phyloP scores from a whole-genome alignment of 805 yeast genomes.

The Kodamaea laetipori region DNA sequence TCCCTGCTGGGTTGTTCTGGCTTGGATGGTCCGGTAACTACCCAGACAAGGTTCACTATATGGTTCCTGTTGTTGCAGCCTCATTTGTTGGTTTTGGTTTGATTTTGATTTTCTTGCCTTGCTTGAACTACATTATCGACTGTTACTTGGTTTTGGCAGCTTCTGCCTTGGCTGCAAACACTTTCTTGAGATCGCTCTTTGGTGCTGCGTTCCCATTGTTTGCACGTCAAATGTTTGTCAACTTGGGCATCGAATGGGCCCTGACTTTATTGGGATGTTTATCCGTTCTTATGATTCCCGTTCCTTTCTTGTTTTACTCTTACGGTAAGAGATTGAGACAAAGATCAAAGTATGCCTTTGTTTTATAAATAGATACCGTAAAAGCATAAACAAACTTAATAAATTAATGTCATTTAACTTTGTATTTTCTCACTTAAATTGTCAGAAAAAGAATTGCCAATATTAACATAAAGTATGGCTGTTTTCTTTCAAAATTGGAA shows the following conservation, averaged over 20 bases:
- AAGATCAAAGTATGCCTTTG: constrained; percentile 19
- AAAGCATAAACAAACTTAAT: neutral
- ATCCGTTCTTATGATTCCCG: constrained; percentile 53
- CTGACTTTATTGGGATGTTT: constrained; percentile 55
- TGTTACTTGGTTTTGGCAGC: constrained; percentile 61
- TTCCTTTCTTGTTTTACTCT: constrained; percentile 54
- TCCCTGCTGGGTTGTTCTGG: constrained; percentile 84
- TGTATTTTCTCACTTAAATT: too few species aligned
- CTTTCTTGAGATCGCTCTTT: constrained; percentile 58
- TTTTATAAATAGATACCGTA: constrained; percentile 9
- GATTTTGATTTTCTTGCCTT: constrained; percentile 58
- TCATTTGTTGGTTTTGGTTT: constrained; percentile 47
- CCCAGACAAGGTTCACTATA: constrained; percentile 75
- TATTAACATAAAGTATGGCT: too few species aligned
- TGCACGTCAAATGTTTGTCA: constrained; percentile 52
- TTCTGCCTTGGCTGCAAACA: constrained; percentile 65
- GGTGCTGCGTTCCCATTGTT: constrained; percentile 66
- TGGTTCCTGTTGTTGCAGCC: constrained; percentile 56
- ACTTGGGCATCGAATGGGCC: constrained; percentile 57
- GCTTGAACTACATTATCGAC: constrained; percentile 62
- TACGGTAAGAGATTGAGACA: constrained; percentile 41
- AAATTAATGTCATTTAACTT: too few species aligned
- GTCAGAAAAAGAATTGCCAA: too few species aligned
- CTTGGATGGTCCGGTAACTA: constrained; percentile 86
- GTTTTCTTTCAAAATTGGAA: too few species aligned